Conservation (phyloP, 1,139 yeast genomes). For the Pichia sp. region DNA sequence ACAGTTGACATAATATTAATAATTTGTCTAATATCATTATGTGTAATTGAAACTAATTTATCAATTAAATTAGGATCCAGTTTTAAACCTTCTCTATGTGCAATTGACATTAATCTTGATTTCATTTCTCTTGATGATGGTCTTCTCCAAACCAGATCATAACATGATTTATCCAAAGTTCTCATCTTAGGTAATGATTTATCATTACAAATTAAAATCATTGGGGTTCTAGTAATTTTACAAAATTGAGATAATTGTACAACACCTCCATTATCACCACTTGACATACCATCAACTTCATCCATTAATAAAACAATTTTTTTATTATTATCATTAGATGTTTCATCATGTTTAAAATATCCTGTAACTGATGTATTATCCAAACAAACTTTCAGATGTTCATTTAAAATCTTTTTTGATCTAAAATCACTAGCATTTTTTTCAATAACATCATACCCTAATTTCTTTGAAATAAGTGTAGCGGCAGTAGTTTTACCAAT, state of each 20-base stretch:
- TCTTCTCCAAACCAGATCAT: constrained; percentile 78
- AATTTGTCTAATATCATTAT: constrained; percentile 91
- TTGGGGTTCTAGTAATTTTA: constrained; percentile 77
- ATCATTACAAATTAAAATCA: constrained; percentile 92
- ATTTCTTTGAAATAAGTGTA: constrained; percentile 58
- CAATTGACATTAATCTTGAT: constrained; percentile 85
- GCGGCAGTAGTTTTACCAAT: constrained; percentile 82
- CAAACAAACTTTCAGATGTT: constrained; percentile 62
- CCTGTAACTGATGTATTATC: constrained; percentile 83
- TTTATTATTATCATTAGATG: constrained; percentile 21
- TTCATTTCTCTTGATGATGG: constrained; percentile 80
- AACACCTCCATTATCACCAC: constrained; percentile 98
- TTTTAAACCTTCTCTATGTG: constrained; percentile 74
- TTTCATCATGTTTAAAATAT: constrained; percentile 46
- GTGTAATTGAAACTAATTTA: constrained; percentile 77
- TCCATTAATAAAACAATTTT: constrained; percentile 89
- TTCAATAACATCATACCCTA: constrained; percentile 69
- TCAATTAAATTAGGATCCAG: constrained; percentile 78
- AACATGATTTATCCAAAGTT: constrained; percentile 83
- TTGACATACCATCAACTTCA: constrained; percentile 99
- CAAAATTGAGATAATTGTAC: constrained; percentile 91
- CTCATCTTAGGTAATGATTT: constrained; percentile 91
- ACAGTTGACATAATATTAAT: constrained; percentile 84
- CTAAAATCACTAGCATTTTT: constrained; percentile 87
- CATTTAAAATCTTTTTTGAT: constrained; percentile 68